Conservation (phyloP, 345 rosid species). For the Salix dunnii region DNA sequence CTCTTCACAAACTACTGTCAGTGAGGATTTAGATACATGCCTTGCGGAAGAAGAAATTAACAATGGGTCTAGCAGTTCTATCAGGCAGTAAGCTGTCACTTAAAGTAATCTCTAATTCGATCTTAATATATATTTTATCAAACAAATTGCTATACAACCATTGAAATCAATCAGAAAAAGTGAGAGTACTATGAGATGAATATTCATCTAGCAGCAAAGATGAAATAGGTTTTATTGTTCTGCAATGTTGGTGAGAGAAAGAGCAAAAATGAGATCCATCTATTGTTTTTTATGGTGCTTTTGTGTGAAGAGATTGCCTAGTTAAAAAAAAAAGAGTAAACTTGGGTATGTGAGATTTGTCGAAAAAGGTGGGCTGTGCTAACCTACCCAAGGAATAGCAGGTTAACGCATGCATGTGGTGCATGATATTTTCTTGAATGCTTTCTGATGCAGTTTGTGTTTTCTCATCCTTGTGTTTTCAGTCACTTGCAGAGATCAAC, state of each 20-base stretch:
- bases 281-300: background rate
- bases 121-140: background rate
- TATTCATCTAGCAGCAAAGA: background rate
- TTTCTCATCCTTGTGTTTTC: constrained; percentile 37
- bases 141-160: background rate
- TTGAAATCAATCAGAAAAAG: background rate
- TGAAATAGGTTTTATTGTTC: background rate
- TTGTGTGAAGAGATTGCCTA: background rate
- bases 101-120: background rate
- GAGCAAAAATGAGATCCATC: background rate
- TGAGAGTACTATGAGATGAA: background rate
- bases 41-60: background rate
- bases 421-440: constrained; percentile 8
- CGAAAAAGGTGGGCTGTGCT: background rate
- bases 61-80: background rate
- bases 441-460: constrained; percentile 27
- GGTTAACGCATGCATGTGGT: background rate
- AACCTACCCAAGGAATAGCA: background rate
- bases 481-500: constrained; percentile 95
- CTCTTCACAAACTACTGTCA: background rate
- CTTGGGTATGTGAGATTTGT: background rate
- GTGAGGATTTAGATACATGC: background rate
- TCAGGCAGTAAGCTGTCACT: background rate
- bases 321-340: background rate
- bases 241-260: background rate